Base-by-base conservation (phyloP, 164 flowering plant genomes). In the Protea cynaroides region DNA sequence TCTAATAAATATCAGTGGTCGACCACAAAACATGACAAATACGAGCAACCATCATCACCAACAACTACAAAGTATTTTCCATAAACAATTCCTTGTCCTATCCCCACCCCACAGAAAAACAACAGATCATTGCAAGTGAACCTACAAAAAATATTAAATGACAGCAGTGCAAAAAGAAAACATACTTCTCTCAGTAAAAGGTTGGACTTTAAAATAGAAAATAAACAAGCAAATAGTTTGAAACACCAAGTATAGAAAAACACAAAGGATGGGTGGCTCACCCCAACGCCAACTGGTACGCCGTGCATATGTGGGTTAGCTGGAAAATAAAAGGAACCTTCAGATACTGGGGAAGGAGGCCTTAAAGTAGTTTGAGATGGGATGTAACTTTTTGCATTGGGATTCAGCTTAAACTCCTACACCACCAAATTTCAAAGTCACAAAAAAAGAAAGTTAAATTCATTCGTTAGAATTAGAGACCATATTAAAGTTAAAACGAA, bases 351-450 rank as follows among this genome's bases (percentile, higher is more conserved):
- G 62, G 94, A 79, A 44, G 76, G 71, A 38, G 96, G 89, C 82
- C 88, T 78, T 38, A 81, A 47, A 59, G 89, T 66, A 34, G 84
- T 23, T 66, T 75, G 82, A 56, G 85, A 77, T 34, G 99, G 97
- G 38, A 73, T 67, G 60, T 85, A 91, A 74, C 96, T 89, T 84
- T 88, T 91, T 34, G 97, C 99, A 76, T 95, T 88, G 6, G 99
- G 96, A 69, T 95, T 95, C 60, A 91, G 79, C 69, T 81, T 95
- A 72, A 95, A 91, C 76, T 95, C 99, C 99, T 95, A 86, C 14
- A 74, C 14, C 59, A 59, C 13, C 65, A 63, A 14, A 58, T 19
- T 37, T 56, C 8, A 59, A 12, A 65, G 40, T 8, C 34, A 25
- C 17, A 69, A 7, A 37, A 61, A 47, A 66, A 57, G 34, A 34